Evolutionary conservation across 2,329 filamentous ascomycete species (phyloP), one percentile per base, ranked within the genome.

Genomic region (Neospermospora avenae): DNA sequence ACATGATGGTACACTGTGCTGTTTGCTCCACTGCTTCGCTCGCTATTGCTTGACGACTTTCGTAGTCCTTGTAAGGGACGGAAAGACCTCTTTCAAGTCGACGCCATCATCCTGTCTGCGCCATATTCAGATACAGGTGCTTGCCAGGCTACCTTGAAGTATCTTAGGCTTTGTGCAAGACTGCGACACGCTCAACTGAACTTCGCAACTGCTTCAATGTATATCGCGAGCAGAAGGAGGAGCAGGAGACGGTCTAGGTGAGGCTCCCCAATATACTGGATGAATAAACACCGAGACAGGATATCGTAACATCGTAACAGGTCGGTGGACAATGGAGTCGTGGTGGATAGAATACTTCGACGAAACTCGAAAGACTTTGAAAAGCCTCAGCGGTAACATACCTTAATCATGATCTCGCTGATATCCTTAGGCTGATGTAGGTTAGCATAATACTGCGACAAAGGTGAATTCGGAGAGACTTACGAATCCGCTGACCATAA

Each of bases 401-500:
- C 95, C 95, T 99, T 98, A 82, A 99, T 96, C 87, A 96, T 91
- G 81, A 81, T 81, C 84, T 98, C 93, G 80, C 87, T 91, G 78
- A 99, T 92, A 86, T 99, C 95, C 81, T 88, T 87, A 76, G 95
- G 95, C 91, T 98, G 49, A 69, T 51, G 18, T 46, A 37, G 53
- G 42, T 67, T 65, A 63, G 48, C 20, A 35, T n/a, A 11, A 37
- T 7, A 35, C 28, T 41, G 22, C 34, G 4, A 41, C 34, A 20
- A 25, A 37, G 14, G 18, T 20, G 8, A 7, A 11, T 3, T 28
- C 28, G 35, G 65, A 18, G 28, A n/a, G 13, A 78, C 92, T 78
- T 88, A 97, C 93, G 83, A 99, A 84, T 81, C 96, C 96, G 88
- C 91, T 96, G 79, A 99, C 93, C 77, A 96, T 90, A 79, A 98